phyloP scores from a whole-genome alignment of 345 rosid genomes.

The Toxicodendron radicans region DNA sequence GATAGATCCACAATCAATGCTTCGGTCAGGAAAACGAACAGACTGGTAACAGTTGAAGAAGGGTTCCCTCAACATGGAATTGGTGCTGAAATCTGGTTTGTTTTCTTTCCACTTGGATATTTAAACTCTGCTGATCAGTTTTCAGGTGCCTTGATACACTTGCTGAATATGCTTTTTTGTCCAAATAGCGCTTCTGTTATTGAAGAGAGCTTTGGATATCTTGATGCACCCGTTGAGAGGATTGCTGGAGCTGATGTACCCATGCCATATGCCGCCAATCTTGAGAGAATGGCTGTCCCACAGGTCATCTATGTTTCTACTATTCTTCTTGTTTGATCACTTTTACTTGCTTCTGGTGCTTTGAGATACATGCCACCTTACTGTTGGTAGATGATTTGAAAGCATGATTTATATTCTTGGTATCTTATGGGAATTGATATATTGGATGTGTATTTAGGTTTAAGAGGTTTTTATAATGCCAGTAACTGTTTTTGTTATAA shows the following conservation, averaged over 20 bases:
- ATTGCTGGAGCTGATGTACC: constrained; percentile 91
- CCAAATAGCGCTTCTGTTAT: constrained; percentile 58
- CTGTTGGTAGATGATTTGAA: not conserved
- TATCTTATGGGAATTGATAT: not conserved
- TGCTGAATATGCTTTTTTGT: constrained; percentile 10
- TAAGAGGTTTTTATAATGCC: not conserved
- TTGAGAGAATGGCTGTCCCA: constrained; percentile 86
- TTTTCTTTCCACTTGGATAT: constrained; percentile 12
- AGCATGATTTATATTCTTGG: not conserved
- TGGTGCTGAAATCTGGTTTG: constrained; percentile 90
- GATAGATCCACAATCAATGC: constrained; percentile 80
- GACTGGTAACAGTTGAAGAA: constrained; percentile 94
- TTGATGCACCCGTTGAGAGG: constrained; percentile 89
- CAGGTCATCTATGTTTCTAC: constrained; percentile 49
- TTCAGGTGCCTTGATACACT: not conserved
- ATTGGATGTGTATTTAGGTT: not conserved
- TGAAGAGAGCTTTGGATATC: constrained; percentile 84
- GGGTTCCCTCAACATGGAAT: constrained; percentile 95
- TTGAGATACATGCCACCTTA: not conserved
- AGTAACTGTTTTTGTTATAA: not conserved
- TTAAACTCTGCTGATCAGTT: not conserved
- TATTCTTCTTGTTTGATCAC: constrained; percentile 10
- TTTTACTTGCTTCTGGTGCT: not conserved
- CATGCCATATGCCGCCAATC: constrained; percentile 88
- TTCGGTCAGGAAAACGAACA: constrained; percentile 92